Evolutionary conservation across 108 stramenopile species (phyloP).

Genomic region (Nitzschia sp.): DNA sequence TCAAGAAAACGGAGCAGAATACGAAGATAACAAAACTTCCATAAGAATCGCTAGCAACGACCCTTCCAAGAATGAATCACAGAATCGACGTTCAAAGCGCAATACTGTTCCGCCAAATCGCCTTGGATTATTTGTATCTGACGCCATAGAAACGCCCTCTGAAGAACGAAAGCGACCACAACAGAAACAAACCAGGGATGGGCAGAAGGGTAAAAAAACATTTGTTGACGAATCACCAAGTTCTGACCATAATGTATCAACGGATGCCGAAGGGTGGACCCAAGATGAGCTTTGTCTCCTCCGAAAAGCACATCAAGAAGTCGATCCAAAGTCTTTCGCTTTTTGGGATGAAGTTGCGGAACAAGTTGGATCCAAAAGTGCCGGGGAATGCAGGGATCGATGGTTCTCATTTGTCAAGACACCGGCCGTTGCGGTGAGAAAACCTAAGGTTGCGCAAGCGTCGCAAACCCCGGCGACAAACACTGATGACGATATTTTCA

Average conservation of each 20-base stretch:
- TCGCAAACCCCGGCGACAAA: background rate
- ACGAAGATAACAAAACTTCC: too few species aligned
- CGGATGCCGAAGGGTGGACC: background rate
- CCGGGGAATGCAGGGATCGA: conserved; percentile 49
- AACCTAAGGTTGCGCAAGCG: conserved; percentile 7
- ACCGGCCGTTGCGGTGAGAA: conserved; percentile 23
- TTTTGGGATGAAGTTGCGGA: conserved; percentile 59
- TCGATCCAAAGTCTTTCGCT: conserved; percentile 49
- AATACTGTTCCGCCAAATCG: background rate
- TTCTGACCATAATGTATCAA: background rate
- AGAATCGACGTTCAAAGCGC: conserved; percentile 1
- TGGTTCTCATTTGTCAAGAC: conserved; percentile 58
- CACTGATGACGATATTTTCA: conserved; percentile 48
- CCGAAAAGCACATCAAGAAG: conserved; percentile 31
- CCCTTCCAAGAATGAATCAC: too few species aligned
- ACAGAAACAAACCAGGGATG: too few species aligned
- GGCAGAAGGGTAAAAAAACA: too few species aligned
- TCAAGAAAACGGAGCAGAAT: too few species aligned
- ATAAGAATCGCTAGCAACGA: too few species aligned
- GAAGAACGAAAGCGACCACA: too few species aligned
- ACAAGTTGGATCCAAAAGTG: conserved; percentile 31
- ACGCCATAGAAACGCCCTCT: too few species aligned
- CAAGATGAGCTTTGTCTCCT: conserved; percentile 1
- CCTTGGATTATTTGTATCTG: background rate
- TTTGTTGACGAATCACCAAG: too few species aligned